Percentiles rank a stretch among this genome's conserved stretches.
phyloP scores from a whole-genome alignment of 2,329 filamentous ascomycete species.

The Fusarium nisikadoi region DNA sequence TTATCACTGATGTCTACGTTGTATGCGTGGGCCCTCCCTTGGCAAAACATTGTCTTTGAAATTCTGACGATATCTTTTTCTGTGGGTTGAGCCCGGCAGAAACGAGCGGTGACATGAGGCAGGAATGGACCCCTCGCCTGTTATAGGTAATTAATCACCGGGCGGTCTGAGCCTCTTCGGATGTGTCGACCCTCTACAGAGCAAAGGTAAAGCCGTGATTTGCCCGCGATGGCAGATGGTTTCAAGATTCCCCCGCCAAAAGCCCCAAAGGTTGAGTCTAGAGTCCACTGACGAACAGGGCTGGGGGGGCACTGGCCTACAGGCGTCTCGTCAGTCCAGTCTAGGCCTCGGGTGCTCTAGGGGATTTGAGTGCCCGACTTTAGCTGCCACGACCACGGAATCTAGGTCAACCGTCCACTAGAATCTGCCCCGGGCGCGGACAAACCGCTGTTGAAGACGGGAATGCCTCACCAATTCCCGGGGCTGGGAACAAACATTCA shows the following conservation, averaged over 20 bases:
- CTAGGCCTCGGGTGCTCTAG: background rate
- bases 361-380: background rate
- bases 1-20: background rate
- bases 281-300: conserved; percentile 7
- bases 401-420: conserved; percentile 6
- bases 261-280: background rate
- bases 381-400: background rate
- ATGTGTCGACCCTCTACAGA: background rate
- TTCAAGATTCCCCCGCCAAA: conserved; percentile 16
- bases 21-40: conserved; percentile 9
- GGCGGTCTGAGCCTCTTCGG: conserved; percentile 21
- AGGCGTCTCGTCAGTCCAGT: background rate
- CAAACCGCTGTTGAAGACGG: conserved; percentile 7
- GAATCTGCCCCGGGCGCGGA: background rate
- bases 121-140: conserved; percentile 36
- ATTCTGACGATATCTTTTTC: conserved; percentile 33
- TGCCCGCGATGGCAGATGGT: conserved; percentile 16
- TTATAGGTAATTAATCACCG: conserved; percentile 11
- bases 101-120: conserved; percentile 46
- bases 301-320: conserved; percentile 1
- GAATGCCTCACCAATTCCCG: background rate
- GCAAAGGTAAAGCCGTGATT: conserved; percentile 23
- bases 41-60: conserved; percentile 1
- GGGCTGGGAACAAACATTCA: background rate
- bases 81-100: conserved; percentile 39